A percentile compares a stretch with the other conserved stretches of the same genome.
Conservation (phyloP, 139 green algal genomes). For the Chlamydomonas incerta region DNA sequence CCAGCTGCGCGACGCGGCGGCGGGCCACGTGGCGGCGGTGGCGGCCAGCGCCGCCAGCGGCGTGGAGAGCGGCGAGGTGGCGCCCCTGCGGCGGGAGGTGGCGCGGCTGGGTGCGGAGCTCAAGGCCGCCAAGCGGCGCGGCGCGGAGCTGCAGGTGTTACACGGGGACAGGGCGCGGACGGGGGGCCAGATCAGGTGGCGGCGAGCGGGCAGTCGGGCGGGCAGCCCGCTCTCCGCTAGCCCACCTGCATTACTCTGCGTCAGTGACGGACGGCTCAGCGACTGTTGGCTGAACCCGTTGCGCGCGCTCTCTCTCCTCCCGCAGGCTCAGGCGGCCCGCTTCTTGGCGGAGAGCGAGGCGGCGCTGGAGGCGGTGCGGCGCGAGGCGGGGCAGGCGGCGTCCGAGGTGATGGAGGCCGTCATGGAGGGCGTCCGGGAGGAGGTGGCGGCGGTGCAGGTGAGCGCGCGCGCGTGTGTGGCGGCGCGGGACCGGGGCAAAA, state of each 20-base stretch:
- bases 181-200: no score
- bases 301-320: not conserved
- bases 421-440: constrained; percentile 27
- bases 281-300: no score
- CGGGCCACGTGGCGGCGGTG: not conserved
- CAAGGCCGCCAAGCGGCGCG: not conserved
- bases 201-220: no score
- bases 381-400: constrained; percentile 24
- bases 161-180: not conserved
- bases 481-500: no score
- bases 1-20: constrained; percentile 16
- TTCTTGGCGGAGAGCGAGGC: constrained; percentile 10
- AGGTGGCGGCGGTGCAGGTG: constrained; percentile 32
- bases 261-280: no score
- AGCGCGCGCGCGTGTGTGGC: no score
- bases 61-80: not conserved
- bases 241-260: no score
- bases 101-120: not conserved
- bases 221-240: no score
- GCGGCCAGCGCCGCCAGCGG: not conserved
- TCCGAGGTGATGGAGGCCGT: constrained; percentile 26
- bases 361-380: constrained; percentile 25
- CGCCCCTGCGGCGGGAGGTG: not conserved
- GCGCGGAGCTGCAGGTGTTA: constrained; percentile 11
- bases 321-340: constrained; percentile 10